Evolutionary conservation across 2,329 filamentous ascomycete species (phyloP).

Genomic region (Fusarium pseudonygamai): DNA sequence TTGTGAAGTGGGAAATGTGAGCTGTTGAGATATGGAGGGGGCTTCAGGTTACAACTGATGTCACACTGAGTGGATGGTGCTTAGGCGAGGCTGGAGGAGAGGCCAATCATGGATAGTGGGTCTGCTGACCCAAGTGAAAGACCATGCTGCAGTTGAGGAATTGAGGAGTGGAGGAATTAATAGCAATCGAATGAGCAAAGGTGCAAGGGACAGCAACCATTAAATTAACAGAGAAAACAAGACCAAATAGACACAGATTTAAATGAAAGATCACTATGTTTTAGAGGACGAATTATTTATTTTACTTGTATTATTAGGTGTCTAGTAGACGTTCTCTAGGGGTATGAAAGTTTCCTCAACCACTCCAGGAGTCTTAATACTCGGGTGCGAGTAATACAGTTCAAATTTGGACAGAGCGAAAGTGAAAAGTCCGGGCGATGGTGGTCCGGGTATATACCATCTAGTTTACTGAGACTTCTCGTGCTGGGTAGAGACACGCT

Average conservation of each 20-base stretch:
- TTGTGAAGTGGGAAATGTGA: neutral
- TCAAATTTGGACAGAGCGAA: constrained; percentile 54
- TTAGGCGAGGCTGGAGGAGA: neutral
- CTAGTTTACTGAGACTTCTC: constrained; percentile 79
- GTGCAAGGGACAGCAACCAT: neutral
- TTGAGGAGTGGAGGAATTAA: no score
- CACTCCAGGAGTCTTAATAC: constrained; percentile 49
- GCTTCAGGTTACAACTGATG: neutral
- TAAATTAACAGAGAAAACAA: neutral
- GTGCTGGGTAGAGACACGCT: constrained; percentile 91
- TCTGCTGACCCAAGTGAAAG: neutral
- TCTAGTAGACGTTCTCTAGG: constrained; percentile 52
- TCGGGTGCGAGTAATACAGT: constrained; percentile 51
- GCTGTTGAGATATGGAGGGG: neutral
- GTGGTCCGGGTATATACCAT: constrained; percentile 52
- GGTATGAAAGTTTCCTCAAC: constrained; percentile 51
- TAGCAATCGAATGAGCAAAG: neutral
- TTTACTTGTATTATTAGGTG: constrained; percentile 58
- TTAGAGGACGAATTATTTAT: constrained; percentile 39
- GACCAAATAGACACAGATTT: neutral
- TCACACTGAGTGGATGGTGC: neutral
- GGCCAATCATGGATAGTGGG: neutral
- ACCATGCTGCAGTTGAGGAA: neutral
- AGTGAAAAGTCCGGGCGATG: constrained; percentile 50
- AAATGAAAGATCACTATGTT: neutral